Evolutionary conservation across 2,329 filamentous ascomycete species (phyloP), one percentile per base, ranked within the genome.

Genomic region (Fusarium sp.): DNA sequence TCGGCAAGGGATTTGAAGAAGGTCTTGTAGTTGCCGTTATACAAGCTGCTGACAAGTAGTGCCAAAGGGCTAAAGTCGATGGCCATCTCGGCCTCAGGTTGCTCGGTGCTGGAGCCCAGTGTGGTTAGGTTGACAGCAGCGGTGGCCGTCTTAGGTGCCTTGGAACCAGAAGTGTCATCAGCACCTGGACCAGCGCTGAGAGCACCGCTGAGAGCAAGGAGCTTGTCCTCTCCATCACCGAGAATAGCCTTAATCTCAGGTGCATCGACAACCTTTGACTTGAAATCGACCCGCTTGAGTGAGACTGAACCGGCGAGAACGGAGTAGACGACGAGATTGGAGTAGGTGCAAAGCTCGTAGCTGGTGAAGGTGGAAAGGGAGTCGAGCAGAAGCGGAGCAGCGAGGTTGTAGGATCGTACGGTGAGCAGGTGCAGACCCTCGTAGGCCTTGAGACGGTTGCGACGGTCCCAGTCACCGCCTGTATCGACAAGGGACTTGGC

Each of bases 381-480:
- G 84, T 99, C 96, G 76, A 99, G 93, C 49, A 99, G 90, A 13
- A 97, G 88, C 39, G 96, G 95, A 3, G 96, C 96, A 39, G 94
- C 94, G 60, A 93, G 84, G 79, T 90, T 92, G 85, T 98, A 94
- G 64, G 94, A 94, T 72, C 96, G 94, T 70, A 96, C 88, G 23
- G 95, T 98, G 71, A 99, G 90, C 58, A 97, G 88, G 78, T 98
- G 91, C 56, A 99, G 86, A 66, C 96, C 96, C 78, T 97, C 94
- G 86, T 99, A 99, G 71, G 96, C 96, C 90, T 99, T 99, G 76
- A 99, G 89, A 63, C 96, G 91, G 84, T 99, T 99, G 79, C 96
- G 91, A 69, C 96, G 92, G 79, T 99, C 96, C 96, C 96, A 99
- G 81, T 99, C 96, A 79, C 96, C 96, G 71, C 96, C 96, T 70